Evolutionary conservation across 257 asterid genomes (phyloP).

Genomic region (Plectranthus barbatus): DNA sequence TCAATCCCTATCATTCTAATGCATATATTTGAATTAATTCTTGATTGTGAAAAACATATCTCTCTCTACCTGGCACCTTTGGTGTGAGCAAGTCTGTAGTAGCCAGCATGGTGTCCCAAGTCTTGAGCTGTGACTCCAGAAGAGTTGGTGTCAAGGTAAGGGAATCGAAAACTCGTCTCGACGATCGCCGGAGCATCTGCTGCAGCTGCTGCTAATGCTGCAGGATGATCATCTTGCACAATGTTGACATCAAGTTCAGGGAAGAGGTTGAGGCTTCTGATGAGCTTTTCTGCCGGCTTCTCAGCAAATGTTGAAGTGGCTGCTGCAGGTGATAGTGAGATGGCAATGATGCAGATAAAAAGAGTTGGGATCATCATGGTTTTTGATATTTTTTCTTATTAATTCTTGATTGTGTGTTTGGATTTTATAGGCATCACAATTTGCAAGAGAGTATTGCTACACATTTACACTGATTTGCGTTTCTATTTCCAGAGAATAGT

Average conservation of each 20-base stretch:
- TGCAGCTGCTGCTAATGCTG: background rate
- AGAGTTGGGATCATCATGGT: conserved; percentile 7
- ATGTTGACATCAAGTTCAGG: conserved; percentile 35
- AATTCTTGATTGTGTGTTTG: background rate
- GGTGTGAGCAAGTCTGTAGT: conserved; percentile 42
- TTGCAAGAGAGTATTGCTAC: too few species aligned
- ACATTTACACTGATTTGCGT: too few species aligned
- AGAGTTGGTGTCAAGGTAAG: conserved; percentile 6
- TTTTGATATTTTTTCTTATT: background rate
- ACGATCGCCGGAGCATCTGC: conserved; percentile 18
- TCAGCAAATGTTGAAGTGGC: conserved; percentile 8
- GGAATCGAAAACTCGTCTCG: conserved; percentile 35
- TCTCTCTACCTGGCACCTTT: conserved; percentile 45
- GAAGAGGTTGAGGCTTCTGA: conserved; percentile 37
- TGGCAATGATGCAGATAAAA: background rate
- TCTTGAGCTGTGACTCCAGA: conserved; percentile 19
- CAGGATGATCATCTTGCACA: background rate
- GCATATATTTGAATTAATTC: background rate
- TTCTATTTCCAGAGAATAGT: background rate
- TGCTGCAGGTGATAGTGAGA: conserved; percentile 3
- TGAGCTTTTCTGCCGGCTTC: conserved; percentile 26
- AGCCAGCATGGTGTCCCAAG: conserved; percentile 73
- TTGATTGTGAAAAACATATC: background rate
- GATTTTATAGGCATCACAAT: conserved; percentile 2
- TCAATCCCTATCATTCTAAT: background rate